Evolutionary conservation across 257 asterid genomes (phyloP).

Genomic region (Solanum etuberosum): DNA sequence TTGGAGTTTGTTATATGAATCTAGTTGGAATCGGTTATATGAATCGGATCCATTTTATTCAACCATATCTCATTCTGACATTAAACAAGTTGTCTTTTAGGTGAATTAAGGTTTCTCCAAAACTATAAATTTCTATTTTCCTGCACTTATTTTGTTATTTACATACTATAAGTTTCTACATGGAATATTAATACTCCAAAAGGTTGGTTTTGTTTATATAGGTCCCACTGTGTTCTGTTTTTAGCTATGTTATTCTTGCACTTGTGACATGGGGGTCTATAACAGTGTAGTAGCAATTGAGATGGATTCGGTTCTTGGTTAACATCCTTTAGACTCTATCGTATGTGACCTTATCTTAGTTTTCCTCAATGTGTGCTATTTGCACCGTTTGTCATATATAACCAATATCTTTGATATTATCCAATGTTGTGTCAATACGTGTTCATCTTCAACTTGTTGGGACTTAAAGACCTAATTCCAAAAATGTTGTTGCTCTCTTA

Average conservation of each 20-base stretch:
- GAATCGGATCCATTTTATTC: not conserved
- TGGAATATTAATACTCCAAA: not conserved
- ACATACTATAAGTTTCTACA: not conserved
- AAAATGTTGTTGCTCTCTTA: not conserved
- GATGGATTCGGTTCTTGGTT: not conserved
- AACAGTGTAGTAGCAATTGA: not conserved
- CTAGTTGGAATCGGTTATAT: no score
- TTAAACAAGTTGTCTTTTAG: not conserved
- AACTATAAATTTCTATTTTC: not conserved
- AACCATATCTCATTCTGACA: not conserved
- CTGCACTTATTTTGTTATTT: not conserved
- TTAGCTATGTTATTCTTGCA: not conserved
- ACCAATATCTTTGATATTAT: not conserved
- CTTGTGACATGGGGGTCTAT: not conserved
- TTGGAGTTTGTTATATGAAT: not conserved
- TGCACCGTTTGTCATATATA: no score
- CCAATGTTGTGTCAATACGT: not conserved
- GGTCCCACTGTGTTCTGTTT: not conserved
- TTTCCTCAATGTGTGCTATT: not conserved
- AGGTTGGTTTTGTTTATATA: not conserved
- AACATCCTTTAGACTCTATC: not conserved
- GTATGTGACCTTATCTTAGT: not conserved
- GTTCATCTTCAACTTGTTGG: not conserved
- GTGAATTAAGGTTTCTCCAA: not conserved
- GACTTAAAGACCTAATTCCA: not conserved